phyloP scores from a whole-genome alignment of 192 early-diverging fungal genomes.

The Gorgonomyces haynaldii region DNA sequence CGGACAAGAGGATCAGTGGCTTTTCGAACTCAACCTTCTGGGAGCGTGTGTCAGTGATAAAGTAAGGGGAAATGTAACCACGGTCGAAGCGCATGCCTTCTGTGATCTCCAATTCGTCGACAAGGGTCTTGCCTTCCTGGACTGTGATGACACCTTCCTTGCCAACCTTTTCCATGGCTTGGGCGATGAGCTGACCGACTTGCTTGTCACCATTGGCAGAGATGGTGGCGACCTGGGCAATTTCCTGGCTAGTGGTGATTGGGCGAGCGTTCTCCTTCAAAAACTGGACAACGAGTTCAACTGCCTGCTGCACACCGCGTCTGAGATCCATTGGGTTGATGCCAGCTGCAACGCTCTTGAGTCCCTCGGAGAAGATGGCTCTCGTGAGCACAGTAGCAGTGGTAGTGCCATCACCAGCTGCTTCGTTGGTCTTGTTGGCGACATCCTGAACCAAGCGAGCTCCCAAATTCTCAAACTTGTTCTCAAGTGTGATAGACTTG shows the following conservation, averaged over 20 bases:
- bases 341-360: conserved; percentile 98
- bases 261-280: conserved; percentile 81
- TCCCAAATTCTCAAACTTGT: conserved; percentile 99
- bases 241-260: conserved; percentile 91
- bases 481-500: conserved; percentile 90
- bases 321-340: conserved; percentile 99
- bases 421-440: conserved; percentile 99
- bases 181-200: conserved; percentile 91
- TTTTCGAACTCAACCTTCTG: conserved; percentile 99
- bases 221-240: conserved; percentile 98
- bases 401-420: conserved; percentile 98
- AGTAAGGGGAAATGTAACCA: conserved; percentile 99
- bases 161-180: conserved; percentile 99
- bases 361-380: conserved; percentile 97
- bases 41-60: conserved; percentile 95
- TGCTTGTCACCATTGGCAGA: conserved; percentile 99
- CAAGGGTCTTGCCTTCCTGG: conserved; percentile 98
- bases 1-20: conserved; percentile 93
- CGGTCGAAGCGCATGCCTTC: conserved; percentile 99
- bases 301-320: conserved; percentile 85
- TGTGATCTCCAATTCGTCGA: conserved; percentile 98
- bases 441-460: conserved; percentile 98
- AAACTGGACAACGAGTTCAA: conserved; percentile 86
- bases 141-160: conserved; percentile 99
- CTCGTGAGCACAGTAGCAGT: conserved; percentile 97